These are phyloP conservation scores for Penicillium sp. DNA, from an alignment of 2,329 filamentous ascomycete species.

Conservation along the genomic window DNA sequence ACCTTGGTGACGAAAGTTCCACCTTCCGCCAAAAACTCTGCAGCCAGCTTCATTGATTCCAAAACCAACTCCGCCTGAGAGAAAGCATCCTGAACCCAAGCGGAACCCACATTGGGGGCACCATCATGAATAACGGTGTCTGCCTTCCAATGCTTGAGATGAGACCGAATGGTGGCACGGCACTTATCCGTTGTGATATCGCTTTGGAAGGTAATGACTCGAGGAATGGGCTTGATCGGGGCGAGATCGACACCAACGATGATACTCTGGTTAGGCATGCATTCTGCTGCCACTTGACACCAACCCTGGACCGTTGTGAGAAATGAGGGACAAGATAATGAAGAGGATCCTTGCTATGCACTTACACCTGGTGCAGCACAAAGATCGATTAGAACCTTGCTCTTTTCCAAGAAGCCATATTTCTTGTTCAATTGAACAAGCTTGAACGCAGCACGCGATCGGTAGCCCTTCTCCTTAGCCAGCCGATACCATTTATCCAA, in stretches of 20 bases:
- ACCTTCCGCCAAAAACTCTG: constrained; percentile 86
- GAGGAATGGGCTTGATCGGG: constrained; percentile 93
- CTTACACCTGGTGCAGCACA: constrained; percentile 91
- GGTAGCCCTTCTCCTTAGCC: constrained; percentile 97
- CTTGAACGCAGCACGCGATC: constrained; percentile 96
- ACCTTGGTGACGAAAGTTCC: constrained; percentile 97
- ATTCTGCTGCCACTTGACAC: constrained; percentile 95
- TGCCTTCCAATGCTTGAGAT: constrained; percentile 94
- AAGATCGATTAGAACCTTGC: constrained; percentile 93
- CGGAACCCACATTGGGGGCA: constrained; percentile 95
- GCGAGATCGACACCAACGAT: constrained; percentile 94
- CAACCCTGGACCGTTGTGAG: constrained; percentile 63
- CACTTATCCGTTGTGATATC: constrained; percentile 98
- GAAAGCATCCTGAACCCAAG: constrained; percentile 98
- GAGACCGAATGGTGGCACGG: constrained; percentile 81
- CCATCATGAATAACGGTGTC: constrained; percentile 96
- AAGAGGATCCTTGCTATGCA: constrained; percentile 20
- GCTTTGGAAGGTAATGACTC: constrained; percentile 93
- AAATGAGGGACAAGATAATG: not conserved
- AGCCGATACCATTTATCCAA: constrained; percentile 99
- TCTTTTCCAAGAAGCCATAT: constrained; percentile 96
- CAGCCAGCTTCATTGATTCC: constrained; percentile 89
- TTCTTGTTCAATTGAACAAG: constrained; percentile 98
- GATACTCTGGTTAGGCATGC: constrained; percentile 86
- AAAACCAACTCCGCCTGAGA: constrained; percentile 92